Base-by-base conservation (phyloP, 2,329 filamentous ascomycete genomes). In the Tolypocladium amazonense region DNA sequence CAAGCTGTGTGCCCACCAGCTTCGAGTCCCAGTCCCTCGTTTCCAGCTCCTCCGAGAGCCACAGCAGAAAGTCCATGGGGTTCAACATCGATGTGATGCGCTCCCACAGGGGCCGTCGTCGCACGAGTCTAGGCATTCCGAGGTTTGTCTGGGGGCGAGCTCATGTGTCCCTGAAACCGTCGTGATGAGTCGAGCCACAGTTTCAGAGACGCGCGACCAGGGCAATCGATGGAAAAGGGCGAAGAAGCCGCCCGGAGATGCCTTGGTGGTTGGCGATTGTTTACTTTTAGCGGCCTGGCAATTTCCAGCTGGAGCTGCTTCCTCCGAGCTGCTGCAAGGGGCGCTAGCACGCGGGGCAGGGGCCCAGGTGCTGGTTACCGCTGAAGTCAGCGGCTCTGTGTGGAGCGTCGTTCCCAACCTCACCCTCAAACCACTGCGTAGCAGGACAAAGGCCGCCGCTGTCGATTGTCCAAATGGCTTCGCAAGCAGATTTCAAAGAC, bases 1-100 rank as follows among this genome's bases (percentile, higher is more conserved):
- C 93, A 23, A 96, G 77, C 57, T 90, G 86, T 6, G 86, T 83
- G 33, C 90, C 89, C 72, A 90, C 88, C 41, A 86, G 77, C 65
- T 89, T 88, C 25, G 93, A 90, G 66, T 97, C 90, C 86, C 92
- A 95, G 67, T 96, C 90, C 69, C 88, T 87, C 35, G 91, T 91
- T 71, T 97, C 92, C 62, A 99, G 82, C 75, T 96, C 90, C 72
- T 97, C 93, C 0, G 90, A 95, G 2, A 96, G 75, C 89, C 91
- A 96, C 23, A 99, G 84, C 58, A 94, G 77, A 69, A 93, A 89
- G 75, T 99, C 94, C 77, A 89, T 88, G 3, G 90, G 91, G 70
- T 97, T 93, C 61, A 97, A 78, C 72, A 86, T 86, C 60, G 89
- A 81, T 71, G 86, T 85, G 72, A 97, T 82, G 72, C 93, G 90